These are phyloP conservation scores for Wickerhamiella nectarea DNA, from an alignment of 805 yeast species.

Conservation along the genomic window DNA sequence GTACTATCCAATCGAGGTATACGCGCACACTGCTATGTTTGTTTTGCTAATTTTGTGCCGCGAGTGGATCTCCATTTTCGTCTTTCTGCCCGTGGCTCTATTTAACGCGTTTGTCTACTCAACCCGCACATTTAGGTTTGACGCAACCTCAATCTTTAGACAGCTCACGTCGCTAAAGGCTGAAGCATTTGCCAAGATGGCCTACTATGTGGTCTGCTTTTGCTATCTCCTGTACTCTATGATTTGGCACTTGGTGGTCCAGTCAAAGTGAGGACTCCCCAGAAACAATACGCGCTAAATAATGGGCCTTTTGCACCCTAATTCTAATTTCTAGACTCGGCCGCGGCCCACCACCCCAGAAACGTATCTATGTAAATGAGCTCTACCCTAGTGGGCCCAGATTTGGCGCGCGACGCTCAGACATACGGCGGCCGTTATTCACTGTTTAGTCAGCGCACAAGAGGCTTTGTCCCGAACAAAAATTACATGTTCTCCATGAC, in stretches of 20 bases:
- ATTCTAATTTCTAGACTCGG: too few species aligned
- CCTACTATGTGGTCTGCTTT: conserved; percentile 81
- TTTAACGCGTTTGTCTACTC: conserved; percentile 70
- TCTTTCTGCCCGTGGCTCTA: conserved; percentile 72
- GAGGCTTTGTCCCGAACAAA: neutral
- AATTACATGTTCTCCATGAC: neutral
- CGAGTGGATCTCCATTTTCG: conserved; percentile 76
- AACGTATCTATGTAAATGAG: too few species aligned
- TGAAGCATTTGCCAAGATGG: conserved; percentile 80
- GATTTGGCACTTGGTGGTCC: conserved; percentile 34
- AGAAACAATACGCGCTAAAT: too few species aligned
- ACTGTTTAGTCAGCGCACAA: neutral
- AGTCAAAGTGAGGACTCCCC: neutral
- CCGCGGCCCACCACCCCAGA: too few species aligned
- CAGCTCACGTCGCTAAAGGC: conserved; percentile 85
- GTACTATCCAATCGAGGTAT: conserved; percentile 58
- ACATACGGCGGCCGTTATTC: neutral
- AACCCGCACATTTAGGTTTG: conserved; percentile 72
- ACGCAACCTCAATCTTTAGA: conserved; percentile 95
- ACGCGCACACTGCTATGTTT: conserved; percentile 53
- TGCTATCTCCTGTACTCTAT: conserved; percentile 91
- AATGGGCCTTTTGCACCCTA: too few species aligned
- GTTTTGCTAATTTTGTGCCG: conserved; percentile 67
- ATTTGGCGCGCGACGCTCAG: too few species aligned
- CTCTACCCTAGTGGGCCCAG: too few species aligned